These are phyloP conservation scores for Starmerella sirachaensis DNA, from an alignment of 805 yeast species.

Conservation along the genomic window DNA sequence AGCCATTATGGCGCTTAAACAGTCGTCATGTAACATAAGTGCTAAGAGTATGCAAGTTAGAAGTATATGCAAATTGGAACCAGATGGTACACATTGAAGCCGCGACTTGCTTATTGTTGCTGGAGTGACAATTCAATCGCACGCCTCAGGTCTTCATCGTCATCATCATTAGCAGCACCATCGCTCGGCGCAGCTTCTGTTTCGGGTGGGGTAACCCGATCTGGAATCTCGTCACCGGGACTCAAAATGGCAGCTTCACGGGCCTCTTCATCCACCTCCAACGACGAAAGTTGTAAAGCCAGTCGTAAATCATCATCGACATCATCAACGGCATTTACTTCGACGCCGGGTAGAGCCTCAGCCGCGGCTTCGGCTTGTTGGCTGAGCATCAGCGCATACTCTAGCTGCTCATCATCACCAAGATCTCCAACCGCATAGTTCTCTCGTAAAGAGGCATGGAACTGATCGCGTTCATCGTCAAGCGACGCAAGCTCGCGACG, in stretches of 20 bases:
- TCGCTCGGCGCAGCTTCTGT: neutral
- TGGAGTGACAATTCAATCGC: conserved; percentile 12
- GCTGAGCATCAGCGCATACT: conserved; percentile 27
- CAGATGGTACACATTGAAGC: neutral
- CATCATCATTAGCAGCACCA: neutral
- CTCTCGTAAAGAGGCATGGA: conserved; percentile 13
- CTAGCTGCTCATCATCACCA: conserved; percentile 27
- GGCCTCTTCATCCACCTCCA: neutral
- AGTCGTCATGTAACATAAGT: no score
- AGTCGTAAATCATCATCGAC: conserved; percentile 21
- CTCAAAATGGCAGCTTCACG: neutral
- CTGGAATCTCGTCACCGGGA: no score
- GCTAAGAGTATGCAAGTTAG: no score
- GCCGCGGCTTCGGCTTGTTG: conserved; percentile 10
- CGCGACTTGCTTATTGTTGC: neutral
- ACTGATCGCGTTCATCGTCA: conserved; percentile 20
- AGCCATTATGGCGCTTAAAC: no score
- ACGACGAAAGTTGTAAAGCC: conserved; percentile 22
- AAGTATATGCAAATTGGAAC: no score
- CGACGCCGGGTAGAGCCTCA: neutral
- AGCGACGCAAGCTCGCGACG: conserved; percentile 21
- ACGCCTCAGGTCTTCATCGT: conserved; percentile 14
- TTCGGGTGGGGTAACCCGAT: no score
- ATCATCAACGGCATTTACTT: conserved; percentile 2
- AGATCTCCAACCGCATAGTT: conserved; percentile 15